phyloP scores from a whole-genome alignment of 352 stramenopile species.

The Phytophthora vignae region DNA sequence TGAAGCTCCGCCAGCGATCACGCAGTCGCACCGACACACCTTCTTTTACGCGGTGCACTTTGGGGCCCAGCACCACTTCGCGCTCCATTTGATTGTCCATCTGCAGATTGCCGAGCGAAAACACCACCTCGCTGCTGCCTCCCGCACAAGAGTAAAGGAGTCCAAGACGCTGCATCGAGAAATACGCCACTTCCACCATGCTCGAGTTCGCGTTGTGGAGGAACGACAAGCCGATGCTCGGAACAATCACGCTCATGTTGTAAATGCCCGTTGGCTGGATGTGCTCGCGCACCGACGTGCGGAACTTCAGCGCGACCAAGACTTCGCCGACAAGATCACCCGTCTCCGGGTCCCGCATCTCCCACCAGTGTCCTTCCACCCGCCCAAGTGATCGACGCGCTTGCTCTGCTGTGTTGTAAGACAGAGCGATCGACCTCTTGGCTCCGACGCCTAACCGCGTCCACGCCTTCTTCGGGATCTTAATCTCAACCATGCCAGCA shows the following conservation, averaged over 20 bases:
- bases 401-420: conserved; percentile 81
- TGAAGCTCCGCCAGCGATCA: conserved; percentile 84
- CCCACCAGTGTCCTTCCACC: conserved; percentile 87
- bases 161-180: conserved; percentile 82
- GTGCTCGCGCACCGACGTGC: conserved; percentile 64
- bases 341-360: conserved; percentile 77
- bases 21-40: conserved; percentile 86
- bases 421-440: conserved; percentile 78
- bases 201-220: conserved; percentile 85
- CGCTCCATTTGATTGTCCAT: conserved; percentile 93
- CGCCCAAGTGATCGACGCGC: conserved; percentile 72
- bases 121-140: conserved; percentile 83
- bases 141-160: conserved; percentile 82
- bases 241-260: conserved; percentile 81
- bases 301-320: conserved; percentile 86
- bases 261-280: conserved; percentile 67
- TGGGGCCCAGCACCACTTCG: conserved; percentile 84
- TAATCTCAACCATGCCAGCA: conserved; percentile 78
- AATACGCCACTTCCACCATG: conserved; percentile 89
- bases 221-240: conserved; percentile 85
- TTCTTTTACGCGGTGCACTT: conserved; percentile 86
- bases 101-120: conserved; percentile 86
- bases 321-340: conserved; percentile 83
- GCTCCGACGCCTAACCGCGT: conserved; percentile 69
- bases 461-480: conserved; percentile 87